Base-by-base conservation (phyloP, 2,329 filamentous ascomycete genomes). In the Talaromyces rugulosus region DNA sequence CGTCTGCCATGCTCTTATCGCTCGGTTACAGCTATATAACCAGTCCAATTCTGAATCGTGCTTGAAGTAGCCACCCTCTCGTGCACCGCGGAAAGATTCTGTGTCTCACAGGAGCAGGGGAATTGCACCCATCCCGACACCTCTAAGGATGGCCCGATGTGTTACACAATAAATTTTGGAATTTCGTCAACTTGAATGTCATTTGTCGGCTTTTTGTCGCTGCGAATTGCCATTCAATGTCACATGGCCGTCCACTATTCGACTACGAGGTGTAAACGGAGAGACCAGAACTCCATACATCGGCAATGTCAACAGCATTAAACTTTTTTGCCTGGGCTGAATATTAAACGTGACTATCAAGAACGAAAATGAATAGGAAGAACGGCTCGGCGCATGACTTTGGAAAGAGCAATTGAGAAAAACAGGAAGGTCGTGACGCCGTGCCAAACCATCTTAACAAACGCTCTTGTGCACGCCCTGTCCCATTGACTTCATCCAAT, bases 391-490 rank as follows among this genome's bases (percentile, higher is more conserved):
- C 18, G 2, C n/a, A n/a, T n/a, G 16, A 30, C 18, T 14, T 31
- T 27, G 5, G 11, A 53, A 31, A 12, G 11, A 16, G 30, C 11
- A n/a, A 30, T 8, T 30, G 27, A 31, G 12, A 16, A 30, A 28
- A 23, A 31, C 14, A 53, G 7, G 30, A 30, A 53, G n/a, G 28
- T n/a, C 28, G 30, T 31, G 27, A 53, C 50, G 27, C 27, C 50
- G 8, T 53, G 50, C 50, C 14, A 31, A 28, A 23, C 1, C 9
- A n/a, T n/a, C 27, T 66, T 50, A 68, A 63, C 67, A 68, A 12
- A 68, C 67, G 16, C 58, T 60, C 50, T 60, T 63, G 47, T 68
- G 67, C 51, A 65, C 61, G 16, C 63, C 67, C n/a, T 56, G 27
- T 9, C 62, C 61, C 64, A 66, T 63, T n/a, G 27, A 51, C 23